Conservation (phyloP, 176 grass and related monocot genomes). For the Eleusine coracana region DNA sequence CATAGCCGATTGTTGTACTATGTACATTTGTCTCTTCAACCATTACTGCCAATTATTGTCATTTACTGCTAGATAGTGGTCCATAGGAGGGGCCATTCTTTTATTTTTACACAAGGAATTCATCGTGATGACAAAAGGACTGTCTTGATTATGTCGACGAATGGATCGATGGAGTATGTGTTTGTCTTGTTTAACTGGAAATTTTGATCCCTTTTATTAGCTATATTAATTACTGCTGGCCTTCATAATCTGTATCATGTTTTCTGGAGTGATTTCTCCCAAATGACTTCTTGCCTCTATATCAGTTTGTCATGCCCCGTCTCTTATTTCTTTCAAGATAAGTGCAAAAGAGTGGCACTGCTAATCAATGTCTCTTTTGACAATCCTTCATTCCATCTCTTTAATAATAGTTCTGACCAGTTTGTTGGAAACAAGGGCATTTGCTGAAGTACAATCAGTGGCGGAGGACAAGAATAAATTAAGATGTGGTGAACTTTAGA, state of each 20-base stretch:
- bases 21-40: constrained; percentile 44
- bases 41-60: constrained; percentile 37
- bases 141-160: constrained; percentile 29
- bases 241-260: neutral
- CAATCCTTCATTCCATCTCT: neutral
- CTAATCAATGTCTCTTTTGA: neutral
- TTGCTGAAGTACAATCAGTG: neutral
- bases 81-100: constrained; percentile 17
- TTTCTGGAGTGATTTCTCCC: neutral
- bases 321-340: neutral
- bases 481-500: too few relatives aligned
- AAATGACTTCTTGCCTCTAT: neutral
- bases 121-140: constrained; percentile 12
- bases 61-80: constrained; percentile 38
- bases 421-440: neutral
- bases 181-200: constrained; percentile 33
- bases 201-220: neutral
- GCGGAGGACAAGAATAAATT: too few relatives aligned
- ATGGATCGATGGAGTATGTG: constrained; percentile 5
- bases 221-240: neutral
- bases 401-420: neutral
- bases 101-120: constrained; percentile 27
- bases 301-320: neutral
- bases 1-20: constrained; percentile 12
- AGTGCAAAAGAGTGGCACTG: neutral